phyloP scores from a whole-genome alignment of 2,329 filamentous ascomycete genomes.

The Zasmidium cellare region DNA sequence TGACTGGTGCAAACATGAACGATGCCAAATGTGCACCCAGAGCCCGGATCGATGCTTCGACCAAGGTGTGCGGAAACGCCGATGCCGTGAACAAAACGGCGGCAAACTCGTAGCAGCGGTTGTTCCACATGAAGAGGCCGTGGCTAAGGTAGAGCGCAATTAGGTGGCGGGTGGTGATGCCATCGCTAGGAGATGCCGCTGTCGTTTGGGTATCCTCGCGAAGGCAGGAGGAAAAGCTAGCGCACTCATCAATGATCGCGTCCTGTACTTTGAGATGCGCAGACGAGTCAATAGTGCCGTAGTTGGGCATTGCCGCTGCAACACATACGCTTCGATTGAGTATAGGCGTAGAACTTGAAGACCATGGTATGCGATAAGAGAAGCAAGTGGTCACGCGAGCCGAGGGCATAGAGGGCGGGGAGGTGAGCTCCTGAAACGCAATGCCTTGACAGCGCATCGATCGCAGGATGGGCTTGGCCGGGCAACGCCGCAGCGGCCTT shows the following conservation, averaged over 20 bases:
- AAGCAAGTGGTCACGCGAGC: neutral
- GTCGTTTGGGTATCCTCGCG: too few species aligned
- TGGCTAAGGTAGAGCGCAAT: slow-evolving; percentile 4
- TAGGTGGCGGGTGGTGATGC: neutral
- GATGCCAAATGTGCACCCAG: slow-evolving; percentile 8
- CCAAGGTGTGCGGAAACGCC: slow-evolving; percentile 6
- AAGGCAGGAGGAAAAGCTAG: too few species aligned
- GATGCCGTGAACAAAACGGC: slow-evolving; percentile 12
- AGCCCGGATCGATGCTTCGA: slow-evolving; percentile 9
- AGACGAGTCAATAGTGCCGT: too few species aligned
- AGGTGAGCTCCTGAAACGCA: neutral
- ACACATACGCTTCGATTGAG: too few species aligned
- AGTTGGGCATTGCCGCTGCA: neutral
- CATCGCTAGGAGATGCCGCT: neutral
- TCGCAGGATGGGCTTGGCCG: too few species aligned
- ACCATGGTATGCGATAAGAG: neutral
- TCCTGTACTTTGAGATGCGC: too few species aligned
- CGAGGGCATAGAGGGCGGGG: neutral
- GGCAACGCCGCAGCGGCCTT: too few species aligned
- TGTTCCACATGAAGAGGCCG: slow-evolving; percentile 12
- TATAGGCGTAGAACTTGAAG: too few species aligned
- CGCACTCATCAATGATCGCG: too few species aligned
- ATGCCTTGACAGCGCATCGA: too few species aligned
- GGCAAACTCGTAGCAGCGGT: slow-evolving; percentile 8
- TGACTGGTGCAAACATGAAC: slow-evolving; percentile 1